Percentiles rank a stretch among this genome's conserved stretches.
These are phyloP conservation scores for Astrothelium macrocarpum DNA, from an alignment of 495 filamentous ascomycete species.

Conservation along the genomic window DNA sequence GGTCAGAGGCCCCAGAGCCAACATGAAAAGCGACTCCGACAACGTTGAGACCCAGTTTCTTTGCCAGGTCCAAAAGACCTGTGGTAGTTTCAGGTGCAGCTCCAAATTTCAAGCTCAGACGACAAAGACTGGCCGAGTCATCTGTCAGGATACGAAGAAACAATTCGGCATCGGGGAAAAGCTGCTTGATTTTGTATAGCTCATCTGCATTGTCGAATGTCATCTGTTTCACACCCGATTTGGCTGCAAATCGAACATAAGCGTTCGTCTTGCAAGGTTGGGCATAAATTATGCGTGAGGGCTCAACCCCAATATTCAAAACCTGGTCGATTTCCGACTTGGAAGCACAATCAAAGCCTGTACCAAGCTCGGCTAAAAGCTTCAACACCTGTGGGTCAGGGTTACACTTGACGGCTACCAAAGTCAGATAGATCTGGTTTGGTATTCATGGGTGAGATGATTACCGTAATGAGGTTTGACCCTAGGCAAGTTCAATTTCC, in stretches of 20 bases:
- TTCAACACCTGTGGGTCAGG: slow-evolving; percentile 81
- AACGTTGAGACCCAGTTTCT: slow-evolving; percentile 84
- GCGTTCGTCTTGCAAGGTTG: slow-evolving; percentile 99
- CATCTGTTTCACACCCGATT: slow-evolving; percentile 88
- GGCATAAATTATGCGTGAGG: slow-evolving; percentile 92
- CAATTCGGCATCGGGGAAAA: slow-evolving; percentile 80
- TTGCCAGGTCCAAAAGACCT: slow-evolving; percentile 69
- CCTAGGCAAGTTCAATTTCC: slow-evolving; percentile 86
- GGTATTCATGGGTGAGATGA: slow-evolving; percentile 21
- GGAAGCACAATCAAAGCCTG: slow-evolving; percentile 97
- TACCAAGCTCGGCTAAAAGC: slow-evolving; percentile 76
- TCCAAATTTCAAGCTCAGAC: slow-evolving; percentile 92
- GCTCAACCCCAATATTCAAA: slow-evolving; percentile 72
- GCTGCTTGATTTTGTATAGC: slow-evolving; percentile 89
- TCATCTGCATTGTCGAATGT: slow-evolving; percentile 98
- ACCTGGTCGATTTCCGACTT: slow-evolving; percentile 93
- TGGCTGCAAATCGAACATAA: slow-evolving; percentile 79
- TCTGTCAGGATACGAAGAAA: slow-evolving; percentile 92
- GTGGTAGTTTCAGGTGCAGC: slow-evolving; percentile 74
- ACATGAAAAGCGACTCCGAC: slow-evolving; percentile 97
- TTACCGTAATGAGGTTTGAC: slow-evolving; percentile 96
- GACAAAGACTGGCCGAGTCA: slow-evolving; percentile 87
- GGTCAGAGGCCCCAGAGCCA: slow-evolving; percentile 88
- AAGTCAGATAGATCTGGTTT: slow-evolving; percentile 24
- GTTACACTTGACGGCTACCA: slow-evolving; percentile 92